Evolutionary conservation across 305 asterid species (phyloP).

Genomic region (Fraxinus ornus): DNA sequence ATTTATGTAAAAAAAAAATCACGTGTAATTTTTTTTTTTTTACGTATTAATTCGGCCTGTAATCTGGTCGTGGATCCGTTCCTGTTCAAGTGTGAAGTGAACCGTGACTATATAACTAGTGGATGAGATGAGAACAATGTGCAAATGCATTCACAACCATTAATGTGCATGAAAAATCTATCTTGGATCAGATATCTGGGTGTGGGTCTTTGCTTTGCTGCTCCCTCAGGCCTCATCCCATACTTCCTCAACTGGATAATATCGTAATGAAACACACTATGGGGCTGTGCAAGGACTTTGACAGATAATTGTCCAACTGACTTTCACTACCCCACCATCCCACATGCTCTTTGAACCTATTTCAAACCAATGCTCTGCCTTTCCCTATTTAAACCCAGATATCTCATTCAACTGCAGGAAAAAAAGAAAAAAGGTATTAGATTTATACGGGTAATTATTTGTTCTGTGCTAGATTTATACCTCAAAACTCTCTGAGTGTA

Average conservation of each 20-base stretch:
- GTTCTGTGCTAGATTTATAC: background rate
- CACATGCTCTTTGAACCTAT: slow-evolving; percentile 43
- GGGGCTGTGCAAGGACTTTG: background rate
- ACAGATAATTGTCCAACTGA: slow-evolving; percentile 21
- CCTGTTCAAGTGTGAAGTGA: background rate
- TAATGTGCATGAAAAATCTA: background rate
- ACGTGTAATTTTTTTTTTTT: too few relatives aligned
- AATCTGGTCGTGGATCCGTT: too few relatives aligned
- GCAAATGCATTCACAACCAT: background rate
- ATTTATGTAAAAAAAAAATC: too few relatives aligned
- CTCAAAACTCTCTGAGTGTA: background rate
- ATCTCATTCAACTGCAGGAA: slow-evolving; percentile 29
- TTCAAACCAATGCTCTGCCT: slow-evolving; percentile 34
- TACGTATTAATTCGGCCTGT: too few relatives aligned
- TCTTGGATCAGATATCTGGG: background rate
- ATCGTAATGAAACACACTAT: background rate
- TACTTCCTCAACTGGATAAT: background rate
- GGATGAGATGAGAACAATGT: background rate
- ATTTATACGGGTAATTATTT: background rate
- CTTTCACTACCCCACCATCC: slow-evolving; percentile 46
- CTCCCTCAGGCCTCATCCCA: background rate
- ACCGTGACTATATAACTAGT: background rate
- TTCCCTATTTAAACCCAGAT: slow-evolving; percentile 40
- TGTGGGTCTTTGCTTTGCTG: background rate
- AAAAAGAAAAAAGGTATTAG: background rate